Evolutionary conservation across 768 basidiomycete genomes (phyloP), one percentile per base, ranked within the genome.

Genomic region (Mycena polygramma): DNA sequence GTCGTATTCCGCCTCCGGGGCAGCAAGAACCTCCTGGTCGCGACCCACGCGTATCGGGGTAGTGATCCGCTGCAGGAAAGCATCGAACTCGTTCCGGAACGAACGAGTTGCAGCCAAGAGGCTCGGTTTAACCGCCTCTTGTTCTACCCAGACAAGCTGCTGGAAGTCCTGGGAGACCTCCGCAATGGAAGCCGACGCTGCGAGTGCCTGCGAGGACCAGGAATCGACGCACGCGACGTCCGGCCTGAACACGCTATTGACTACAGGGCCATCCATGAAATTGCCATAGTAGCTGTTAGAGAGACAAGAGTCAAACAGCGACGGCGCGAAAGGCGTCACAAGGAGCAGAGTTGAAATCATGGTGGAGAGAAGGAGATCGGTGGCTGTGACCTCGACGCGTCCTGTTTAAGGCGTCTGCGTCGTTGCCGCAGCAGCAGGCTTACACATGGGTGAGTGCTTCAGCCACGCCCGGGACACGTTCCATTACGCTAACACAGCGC

Each of bases 111-210:
- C 68, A 26, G 79, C 77, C 63, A 82, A 77, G 45, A 91, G 76
- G n/a, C 80, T 66, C 9, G 75, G 70, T 36, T 92, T 90, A 53
- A 91, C 76, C 10, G 85, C 82, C 45, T 85, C 80, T 64, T 90
- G 85, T 70, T 91, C 86, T 8, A 92, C 70, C 91, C 90, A 92
- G 8, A 91, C 85, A 35, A 92, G 85, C 63, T 87, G 85, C 36
- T 83, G 76, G 54, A 77, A 73, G 43, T 77, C 58, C 66, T 77
- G 57, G 26, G 58, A 41, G 41, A 77, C 73, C 60, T 77, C 76
- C 13, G 76, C 51, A 52, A 84, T 72, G 43, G 75, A 73, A 30
- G 30, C 30, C 30, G 75, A 73, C 49, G 75, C 81, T 39, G 74
- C 82, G 49, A 78, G 74, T 43, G 57, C 75, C 54, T 74, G 73